phyloP scores from a whole-genome alignment of 2,329 filamentous ascomycete genomes.

The Stachybotrys chartarum region DNA sequence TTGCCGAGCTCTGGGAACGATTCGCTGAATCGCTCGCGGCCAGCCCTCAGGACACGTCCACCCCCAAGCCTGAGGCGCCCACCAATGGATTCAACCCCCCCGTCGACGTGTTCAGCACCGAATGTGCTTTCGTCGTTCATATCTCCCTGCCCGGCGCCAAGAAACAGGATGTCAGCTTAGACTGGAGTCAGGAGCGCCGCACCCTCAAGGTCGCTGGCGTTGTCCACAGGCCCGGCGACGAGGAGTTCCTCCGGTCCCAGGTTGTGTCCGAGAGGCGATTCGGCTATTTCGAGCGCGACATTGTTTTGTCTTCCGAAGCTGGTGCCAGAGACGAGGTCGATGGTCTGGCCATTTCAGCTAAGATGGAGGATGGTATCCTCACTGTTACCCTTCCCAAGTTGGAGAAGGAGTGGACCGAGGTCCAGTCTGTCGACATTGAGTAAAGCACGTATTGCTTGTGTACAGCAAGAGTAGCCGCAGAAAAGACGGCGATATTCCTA shows the following conservation, averaged over 20 bases:
- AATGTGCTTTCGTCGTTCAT: slow-evolving; percentile 60
- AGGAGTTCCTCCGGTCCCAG: slow-evolving; percentile 59
- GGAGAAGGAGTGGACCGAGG: slow-evolving; percentile 58
- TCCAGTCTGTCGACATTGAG: slow-evolving; percentile 50
- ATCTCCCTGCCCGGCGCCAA: slow-evolving; percentile 71
- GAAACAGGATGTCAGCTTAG: slow-evolving; percentile 71
- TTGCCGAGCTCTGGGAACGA: no score
- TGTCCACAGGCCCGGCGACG: slow-evolving; percentile 64
- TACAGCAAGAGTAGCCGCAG: no score
- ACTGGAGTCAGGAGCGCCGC: slow-evolving; percentile 64
- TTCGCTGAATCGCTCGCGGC: no score
- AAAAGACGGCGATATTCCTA: no score
- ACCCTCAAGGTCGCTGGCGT: slow-evolving; percentile 64
- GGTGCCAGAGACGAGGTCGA: slow-evolving; percentile 54
- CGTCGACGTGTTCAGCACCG: slow-evolving; percentile 69
- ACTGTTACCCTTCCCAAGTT: slow-evolving; percentile 71
- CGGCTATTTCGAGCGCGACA: slow-evolving; percentile 65
- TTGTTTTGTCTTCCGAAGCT: slow-evolving; percentile 46
- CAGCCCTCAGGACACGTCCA: no score
- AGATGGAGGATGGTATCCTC: slow-evolving; percentile 72
- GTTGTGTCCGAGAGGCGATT: slow-evolving; percentile 60
- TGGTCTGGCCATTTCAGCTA: slow-evolving; percentile 60
- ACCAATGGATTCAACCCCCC: slow-evolving; percentile 43
- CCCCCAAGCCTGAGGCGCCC: slow-evolving; percentile 25
- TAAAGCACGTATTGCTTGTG: no score